phyloP scores from a whole-genome alignment of 257 asterid genomes.

The Mitragyna speciosa region DNA sequence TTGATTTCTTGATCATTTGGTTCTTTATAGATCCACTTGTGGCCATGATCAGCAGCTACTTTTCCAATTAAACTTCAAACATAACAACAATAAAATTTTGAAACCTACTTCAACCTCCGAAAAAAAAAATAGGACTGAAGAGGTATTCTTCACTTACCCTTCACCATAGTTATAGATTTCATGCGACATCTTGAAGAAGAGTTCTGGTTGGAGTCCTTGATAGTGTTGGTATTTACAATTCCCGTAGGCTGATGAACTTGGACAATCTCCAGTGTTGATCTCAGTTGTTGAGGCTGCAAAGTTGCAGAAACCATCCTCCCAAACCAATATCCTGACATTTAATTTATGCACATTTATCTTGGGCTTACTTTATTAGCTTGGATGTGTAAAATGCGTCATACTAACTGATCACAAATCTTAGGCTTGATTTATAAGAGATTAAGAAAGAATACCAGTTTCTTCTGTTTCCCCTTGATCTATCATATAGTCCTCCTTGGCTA shows the following conservation, averaged over 20 bases:
- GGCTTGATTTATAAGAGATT: too few relatives aligned
- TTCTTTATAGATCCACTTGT: slow-evolving; percentile 95
- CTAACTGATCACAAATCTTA: too few relatives aligned
- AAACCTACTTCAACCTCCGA: not conserved
- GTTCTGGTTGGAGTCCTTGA: slow-evolving; percentile 90
- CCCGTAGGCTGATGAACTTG: slow-evolving; percentile 43
- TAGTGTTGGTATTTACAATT: slow-evolving; percentile 54
- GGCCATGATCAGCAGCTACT: slow-evolving; percentile 99
- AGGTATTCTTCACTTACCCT: slow-evolving; percentile 47
- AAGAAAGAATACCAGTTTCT: slow-evolving; percentile 69
- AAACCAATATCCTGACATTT: slow-evolving; percentile 77
- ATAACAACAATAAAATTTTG: not conserved
- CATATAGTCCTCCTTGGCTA: slow-evolving; percentile 87
- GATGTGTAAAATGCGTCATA: not conserved
- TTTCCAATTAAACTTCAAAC: slow-evolving; percentile 77
- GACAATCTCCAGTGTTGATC: slow-evolving; percentile 50
- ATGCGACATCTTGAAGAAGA: slow-evolving; percentile 99
- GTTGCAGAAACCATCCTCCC: slow-evolving; percentile 99
- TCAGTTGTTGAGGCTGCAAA: slow-evolving; percentile 80
- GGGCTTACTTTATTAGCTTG: not conserved
- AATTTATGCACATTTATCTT: not conserved
- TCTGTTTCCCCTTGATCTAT: slow-evolving; percentile 95
- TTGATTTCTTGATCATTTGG: slow-evolving; percentile 91
- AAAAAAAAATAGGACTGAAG: not conserved
- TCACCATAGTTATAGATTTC: slow-evolving; percentile 99